Evolutionary conservation across 345 rosid species (phyloP).

Genomic region (Salix purpurea): DNA sequence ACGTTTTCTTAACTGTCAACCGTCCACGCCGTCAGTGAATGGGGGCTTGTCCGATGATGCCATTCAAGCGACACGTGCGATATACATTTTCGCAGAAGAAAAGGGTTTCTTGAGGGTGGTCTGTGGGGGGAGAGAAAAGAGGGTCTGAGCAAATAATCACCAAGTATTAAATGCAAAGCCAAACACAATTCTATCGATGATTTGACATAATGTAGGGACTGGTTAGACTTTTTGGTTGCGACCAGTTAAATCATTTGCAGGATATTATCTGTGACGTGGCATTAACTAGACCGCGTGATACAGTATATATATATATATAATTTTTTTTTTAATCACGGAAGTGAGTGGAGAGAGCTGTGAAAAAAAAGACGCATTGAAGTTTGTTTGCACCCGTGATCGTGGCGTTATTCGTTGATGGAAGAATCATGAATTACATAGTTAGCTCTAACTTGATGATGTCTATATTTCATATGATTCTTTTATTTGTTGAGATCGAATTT

Average conservation of each 20-base stretch:
- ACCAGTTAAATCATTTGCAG: too few relatives aligned
- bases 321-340: too few relatives aligned
- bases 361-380: too few relatives aligned
- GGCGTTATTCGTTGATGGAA: too few relatives aligned
- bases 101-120: background rate
- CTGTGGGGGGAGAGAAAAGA: background rate
- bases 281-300: background rate
- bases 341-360: too few relatives aligned
- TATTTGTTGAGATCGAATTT: too few relatives aligned
- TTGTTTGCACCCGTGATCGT: too few relatives aligned
- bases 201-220: background rate
- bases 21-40: background rate
- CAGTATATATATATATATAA: background rate
- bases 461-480: too few relatives aligned
- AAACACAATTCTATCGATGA: background rate
- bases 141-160: background rate
- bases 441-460: too few relatives aligned
- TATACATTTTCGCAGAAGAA: background rate
- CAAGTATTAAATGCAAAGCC: background rate
- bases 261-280: background rate
- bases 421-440: too few relatives aligned
- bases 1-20: background rate
- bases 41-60: background rate
- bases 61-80: background rate
- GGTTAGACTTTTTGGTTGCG: background rate